A percentile compares a stretch with the other conserved stretches of the same genome.
phyloP scores from a whole-genome alignment of 2,329 filamentous ascomycete genomes.

The Plenodomus biglobosus region DNA sequence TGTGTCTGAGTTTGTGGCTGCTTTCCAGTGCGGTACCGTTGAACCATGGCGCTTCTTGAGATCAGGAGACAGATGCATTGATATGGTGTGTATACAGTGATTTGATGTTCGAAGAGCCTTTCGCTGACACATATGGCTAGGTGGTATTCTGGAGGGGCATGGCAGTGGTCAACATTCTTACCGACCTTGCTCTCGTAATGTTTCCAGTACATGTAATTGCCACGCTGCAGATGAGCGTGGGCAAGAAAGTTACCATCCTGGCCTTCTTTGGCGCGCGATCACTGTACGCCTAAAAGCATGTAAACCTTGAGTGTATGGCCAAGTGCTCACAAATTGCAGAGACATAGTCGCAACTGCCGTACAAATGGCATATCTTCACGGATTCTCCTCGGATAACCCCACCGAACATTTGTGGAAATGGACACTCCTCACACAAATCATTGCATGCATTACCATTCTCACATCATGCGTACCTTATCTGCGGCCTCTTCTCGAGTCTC shows the following conservation, averaged over 20 bases:
- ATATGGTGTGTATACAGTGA: constrained; percentile 23
- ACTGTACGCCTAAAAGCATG: constrained; percentile 19
- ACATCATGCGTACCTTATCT: constrained; percentile 42
- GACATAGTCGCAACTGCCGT: constrained; percentile 38
- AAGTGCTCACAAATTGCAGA: constrained; percentile 15
- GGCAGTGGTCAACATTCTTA: constrained; percentile 37
- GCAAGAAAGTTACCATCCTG: constrained; percentile 40
- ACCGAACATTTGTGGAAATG: constrained; percentile 40
- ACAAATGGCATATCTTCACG: constrained; percentile 35
- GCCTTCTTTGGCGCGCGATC: constrained; percentile 37
- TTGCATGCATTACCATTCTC: constrained; percentile 41
- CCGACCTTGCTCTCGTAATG: constrained; percentile 36
- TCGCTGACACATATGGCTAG: constrained; percentile 14
- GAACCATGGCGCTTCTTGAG: constrained; percentile 32
- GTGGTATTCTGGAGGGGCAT: constrained; percentile 36
- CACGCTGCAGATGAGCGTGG: constrained; percentile 39
- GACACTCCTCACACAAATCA: constrained; percentile 38
- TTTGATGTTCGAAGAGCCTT: not conserved
- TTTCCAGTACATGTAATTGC: constrained; percentile 40
- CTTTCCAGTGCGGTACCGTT: constrained; percentile 36
- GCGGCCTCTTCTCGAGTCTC: constrained; percentile 37
- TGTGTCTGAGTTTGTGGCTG: constrained; percentile 28
- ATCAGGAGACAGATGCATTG: constrained; percentile 17
- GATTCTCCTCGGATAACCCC: constrained; percentile 29
- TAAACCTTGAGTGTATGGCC: not conserved